Percentiles rank a stretch among this genome's conserved stretches.
These are phyloP conservation scores for Kwoniella europaea DNA, from an alignment of 768 basidiomycete genomes.

Conservation along the genomic window DNA sequence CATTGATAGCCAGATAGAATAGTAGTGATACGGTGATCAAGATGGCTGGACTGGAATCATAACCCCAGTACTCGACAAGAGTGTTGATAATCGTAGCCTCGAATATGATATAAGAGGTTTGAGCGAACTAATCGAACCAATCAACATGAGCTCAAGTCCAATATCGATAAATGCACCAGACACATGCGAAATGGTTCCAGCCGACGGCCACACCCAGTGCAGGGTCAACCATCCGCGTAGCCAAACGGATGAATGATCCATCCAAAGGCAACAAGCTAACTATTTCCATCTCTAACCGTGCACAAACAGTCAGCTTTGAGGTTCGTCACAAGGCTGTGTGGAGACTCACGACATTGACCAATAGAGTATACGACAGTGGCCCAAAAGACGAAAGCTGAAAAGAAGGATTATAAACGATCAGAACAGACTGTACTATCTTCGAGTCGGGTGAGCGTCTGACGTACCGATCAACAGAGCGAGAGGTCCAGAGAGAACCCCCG, in stretches of 20 bases:
- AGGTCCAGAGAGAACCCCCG: constrained; percentile 23
- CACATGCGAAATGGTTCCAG: constrained; percentile 25
- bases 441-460: background rate
- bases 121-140: constrained; percentile 16
- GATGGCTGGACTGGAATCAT: constrained; percentile 27
- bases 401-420: background rate
- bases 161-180: background rate
- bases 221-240: constrained; percentile 33
- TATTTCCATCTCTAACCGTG: constrained; percentile 20
- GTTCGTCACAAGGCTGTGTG: background rate
- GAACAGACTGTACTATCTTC: too few species aligned
- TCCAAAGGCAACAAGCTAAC: constrained; percentile 32
- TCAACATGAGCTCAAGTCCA: background rate
- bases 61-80: constrained; percentile 33
- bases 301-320: background rate
- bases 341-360: constrained; percentile 28
- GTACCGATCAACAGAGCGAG: constrained; percentile 17
- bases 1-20: constrained; percentile 28
- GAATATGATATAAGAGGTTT: constrained; percentile 27
- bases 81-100: constrained; percentile 35
- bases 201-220: constrained; percentile 27
- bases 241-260: constrained; percentile 34
- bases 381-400: constrained; percentile 25
- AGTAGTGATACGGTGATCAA: constrained; percentile 25
- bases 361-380: constrained; percentile 22